These are phyloP conservation scores for Neurospora sp. DNA, from an alignment of 495 filamentous ascomycete genomes.

Conservation along the genomic window DNA sequence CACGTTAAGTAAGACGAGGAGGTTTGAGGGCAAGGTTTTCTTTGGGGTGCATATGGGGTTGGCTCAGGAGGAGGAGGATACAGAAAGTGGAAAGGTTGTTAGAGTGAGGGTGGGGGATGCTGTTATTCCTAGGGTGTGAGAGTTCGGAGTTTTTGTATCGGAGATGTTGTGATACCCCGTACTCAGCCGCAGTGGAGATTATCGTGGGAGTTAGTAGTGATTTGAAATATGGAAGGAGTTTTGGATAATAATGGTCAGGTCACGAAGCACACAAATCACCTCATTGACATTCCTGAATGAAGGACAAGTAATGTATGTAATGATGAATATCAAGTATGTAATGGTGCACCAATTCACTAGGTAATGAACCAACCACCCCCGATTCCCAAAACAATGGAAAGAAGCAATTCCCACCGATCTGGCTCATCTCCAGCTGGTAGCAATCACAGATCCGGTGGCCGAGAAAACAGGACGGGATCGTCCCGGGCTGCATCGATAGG, in stretches of 20 bases:
- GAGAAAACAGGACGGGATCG: background rate
- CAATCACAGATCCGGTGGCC: background rate
- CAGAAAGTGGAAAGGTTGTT: constrained; percentile 25
- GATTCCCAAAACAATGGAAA: background rate
- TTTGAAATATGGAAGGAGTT: too few relatives aligned
- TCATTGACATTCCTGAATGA: too few relatives aligned
- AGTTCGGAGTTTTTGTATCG: too few relatives aligned
- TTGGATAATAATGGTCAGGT: too few relatives aligned
- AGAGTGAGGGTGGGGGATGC: constrained; percentile 49
- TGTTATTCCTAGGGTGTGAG: constrained; percentile 18
- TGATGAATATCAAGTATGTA: too few relatives aligned
- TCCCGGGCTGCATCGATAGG: background rate
- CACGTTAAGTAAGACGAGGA: constrained; percentile 75
- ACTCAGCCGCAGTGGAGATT: too few relatives aligned
- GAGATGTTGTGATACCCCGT: too few relatives aligned
- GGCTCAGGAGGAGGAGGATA: constrained; percentile 15
- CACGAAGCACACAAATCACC: too few relatives aligned
- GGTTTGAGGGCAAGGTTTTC: constrained; percentile 69
- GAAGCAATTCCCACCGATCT: background rate
- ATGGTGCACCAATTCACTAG: too few relatives aligned
- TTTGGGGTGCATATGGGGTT: constrained; percentile 76
- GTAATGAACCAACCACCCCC: too few relatives aligned
- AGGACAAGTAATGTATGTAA: too few relatives aligned
- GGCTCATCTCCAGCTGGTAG: background rate
- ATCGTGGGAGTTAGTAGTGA: too few relatives aligned